Conservation (phyloP, 345 rosid genomes). For the Camelina sativa region DNA sequence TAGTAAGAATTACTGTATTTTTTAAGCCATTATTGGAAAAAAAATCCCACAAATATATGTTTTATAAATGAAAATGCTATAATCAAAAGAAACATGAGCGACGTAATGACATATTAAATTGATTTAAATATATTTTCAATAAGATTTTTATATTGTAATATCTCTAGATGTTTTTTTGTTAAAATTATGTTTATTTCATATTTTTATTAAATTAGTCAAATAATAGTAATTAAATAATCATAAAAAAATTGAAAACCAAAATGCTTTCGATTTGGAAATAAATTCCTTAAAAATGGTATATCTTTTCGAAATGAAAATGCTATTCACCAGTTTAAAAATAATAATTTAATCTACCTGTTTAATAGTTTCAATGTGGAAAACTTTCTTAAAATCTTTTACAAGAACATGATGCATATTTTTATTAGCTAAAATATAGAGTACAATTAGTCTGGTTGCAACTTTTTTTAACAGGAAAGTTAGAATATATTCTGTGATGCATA, state of each 20-base stretch:
- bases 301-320: background rate
- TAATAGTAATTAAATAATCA: too few species aligned
- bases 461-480: slow-evolving; percentile 10
- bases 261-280: background rate
- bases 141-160: too few species aligned
- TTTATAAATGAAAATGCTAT: too few species aligned
- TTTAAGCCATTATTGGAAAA: too few species aligned
- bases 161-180: too few species aligned
- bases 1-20: too few species aligned
- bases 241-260: background rate
- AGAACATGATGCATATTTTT: background rate
- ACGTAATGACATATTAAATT: too few species aligned
- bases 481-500: slow-evolving; percentile 11
- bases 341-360: background rate
- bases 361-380: background rate
- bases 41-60: too few species aligned
- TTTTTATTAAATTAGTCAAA: too few species aligned
- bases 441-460: slow-evolving; percentile 11
- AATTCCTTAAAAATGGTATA: background rate
- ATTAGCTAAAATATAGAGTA: background rate
- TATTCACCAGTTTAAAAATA: background rate
- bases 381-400: background rate
- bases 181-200: too few species aligned
- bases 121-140: too few species aligned
- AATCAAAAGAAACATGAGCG: too few species aligned